Evolutionary conservation across 1,284 basidiomycete genomes (phyloP), one percentile per base, ranked within the genome.

Genomic region (Pseudozyma sp.): DNA sequence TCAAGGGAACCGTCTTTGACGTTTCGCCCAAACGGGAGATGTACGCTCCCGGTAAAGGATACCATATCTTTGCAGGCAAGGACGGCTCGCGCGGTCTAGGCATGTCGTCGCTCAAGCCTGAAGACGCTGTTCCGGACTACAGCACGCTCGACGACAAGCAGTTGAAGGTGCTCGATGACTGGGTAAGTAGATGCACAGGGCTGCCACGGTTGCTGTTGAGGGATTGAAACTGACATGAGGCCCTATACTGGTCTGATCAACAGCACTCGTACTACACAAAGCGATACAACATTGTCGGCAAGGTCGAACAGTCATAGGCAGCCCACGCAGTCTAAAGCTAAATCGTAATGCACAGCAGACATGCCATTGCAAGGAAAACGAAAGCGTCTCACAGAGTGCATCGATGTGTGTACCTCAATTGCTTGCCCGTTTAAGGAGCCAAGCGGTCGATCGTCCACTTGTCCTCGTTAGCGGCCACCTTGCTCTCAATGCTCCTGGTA

Each of bases 51-150:
- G 81, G 82, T 6, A 81, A 79, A 47, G 81, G 82, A n/a, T 83
- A 83, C 57, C 63, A 81, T 68, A 84, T 88, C 35, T 89, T 89
- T 78, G 88, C 94, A 10, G 95, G 94, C 46, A 97, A 94, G 86
- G 96, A 98, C 80, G 96, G 79, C 34, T 85, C 82, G 24, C 73
- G 82, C 24, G 86, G 80, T 0, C 79, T 86, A 0, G 88, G 88
- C 59, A 88, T 87, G 86, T 95, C 93, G 39, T 94, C 92, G 78
- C 86, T 98, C 77, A 94, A 94, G 75, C 86, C 88, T 5, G 92
- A 94, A 84, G 91, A 98, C 81, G 96, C 95, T 0, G 88, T 94
- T 4, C 86, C 94, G 5, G 95, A 99, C 84, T 97, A 93, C 84
- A 92, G 90, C 73, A 86, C 84, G 0, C 88, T 99, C 48, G 88